Conservation (phyloP, 1,139 yeast genomes). For the Blastobotrys malaysiensis region DNA sequence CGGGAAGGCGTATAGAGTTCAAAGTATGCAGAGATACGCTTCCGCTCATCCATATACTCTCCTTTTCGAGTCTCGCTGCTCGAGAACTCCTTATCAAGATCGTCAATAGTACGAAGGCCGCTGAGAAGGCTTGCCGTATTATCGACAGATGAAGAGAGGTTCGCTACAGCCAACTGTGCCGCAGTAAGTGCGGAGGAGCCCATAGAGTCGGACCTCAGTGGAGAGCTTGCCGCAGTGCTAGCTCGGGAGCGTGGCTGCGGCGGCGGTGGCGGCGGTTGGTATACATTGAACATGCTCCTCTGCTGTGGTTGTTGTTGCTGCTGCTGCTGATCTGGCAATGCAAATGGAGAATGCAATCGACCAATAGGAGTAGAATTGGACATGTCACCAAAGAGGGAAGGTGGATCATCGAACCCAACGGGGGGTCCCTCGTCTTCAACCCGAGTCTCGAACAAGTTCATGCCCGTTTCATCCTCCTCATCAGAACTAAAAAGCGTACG, state of each 20-base stretch:
- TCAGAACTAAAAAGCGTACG: not conserved
- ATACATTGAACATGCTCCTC: not conserved
- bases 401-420: not conserved
- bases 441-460: not conserved
- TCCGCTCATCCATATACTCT: slow-evolving; percentile 38
- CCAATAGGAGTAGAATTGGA: not conserved
- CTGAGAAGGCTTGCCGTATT: not conserved
- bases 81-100: not conserved
- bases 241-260: not conserved
- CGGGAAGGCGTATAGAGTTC: slow-evolving; percentile 49
- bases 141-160: not conserved
- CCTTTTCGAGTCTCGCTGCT: not conserved
- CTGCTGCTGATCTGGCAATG: not conserved
- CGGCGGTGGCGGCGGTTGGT: not conserved
- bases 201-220: not conserved
- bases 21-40: slow-evolving; percentile 44
- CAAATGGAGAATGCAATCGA: not conserved
- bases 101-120: not conserved
- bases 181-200: not conserved
- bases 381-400: not conserved
- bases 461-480: not conserved
- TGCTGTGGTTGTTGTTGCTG: not conserved
- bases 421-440: not conserved
- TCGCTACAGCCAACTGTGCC: not conserved
- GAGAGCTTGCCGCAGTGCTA: not conserved